Evolutionary conservation across 805 yeast species (phyloP), one percentile per base, ranked within the genome.

Genomic region (Kodamaea restingae): DNA sequence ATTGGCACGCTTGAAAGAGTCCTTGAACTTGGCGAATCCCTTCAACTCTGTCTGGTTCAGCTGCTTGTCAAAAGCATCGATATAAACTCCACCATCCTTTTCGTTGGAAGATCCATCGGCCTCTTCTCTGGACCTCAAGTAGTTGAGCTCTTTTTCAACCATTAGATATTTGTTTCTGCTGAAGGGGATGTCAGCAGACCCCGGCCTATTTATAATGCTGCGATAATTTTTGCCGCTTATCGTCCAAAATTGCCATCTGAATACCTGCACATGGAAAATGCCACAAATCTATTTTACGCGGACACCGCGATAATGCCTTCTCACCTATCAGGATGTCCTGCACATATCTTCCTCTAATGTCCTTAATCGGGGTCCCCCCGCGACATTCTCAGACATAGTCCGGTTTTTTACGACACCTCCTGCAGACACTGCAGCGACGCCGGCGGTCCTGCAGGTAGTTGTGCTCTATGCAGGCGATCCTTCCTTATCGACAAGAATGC

Each of bases 141-240:
- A 67, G 36, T 61, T 52, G 41, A 68, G 55, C 47, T 68, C 73
- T 53, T 68, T 68, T 47, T 58, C 66, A 27, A 64, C 65, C 72
- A 66, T 65, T 11, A 6, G 24, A 11, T 30, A 11, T 9, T 6
- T n/a, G 11, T 9, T 14, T 12, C 12, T 7, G 8, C 6, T 25
- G 28, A 25, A 12, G 28, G n/a, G 5, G 5, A 25, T 8, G 14
- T 7, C 14, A 25, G 28, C 28, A n/a, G 14, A 11, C 10, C 12
- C 10, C 28, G 12, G 8, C 31, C 31, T 15, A 12, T 27, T 27
- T 27, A 27, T 27, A 27, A n/a, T n/a, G n/a, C 28, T 25, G n/a
- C 7, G 6, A 6, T 25, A 25, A 9, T 25, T 25, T 9, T 4
- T 11, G 28, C 31, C 14, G 17, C 31, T 27, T 27, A 27, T 27